phyloP scores from a whole-genome alignment of 2,329 filamentous ascomycete genomes.

The Colletotrichum sp. region DNA sequence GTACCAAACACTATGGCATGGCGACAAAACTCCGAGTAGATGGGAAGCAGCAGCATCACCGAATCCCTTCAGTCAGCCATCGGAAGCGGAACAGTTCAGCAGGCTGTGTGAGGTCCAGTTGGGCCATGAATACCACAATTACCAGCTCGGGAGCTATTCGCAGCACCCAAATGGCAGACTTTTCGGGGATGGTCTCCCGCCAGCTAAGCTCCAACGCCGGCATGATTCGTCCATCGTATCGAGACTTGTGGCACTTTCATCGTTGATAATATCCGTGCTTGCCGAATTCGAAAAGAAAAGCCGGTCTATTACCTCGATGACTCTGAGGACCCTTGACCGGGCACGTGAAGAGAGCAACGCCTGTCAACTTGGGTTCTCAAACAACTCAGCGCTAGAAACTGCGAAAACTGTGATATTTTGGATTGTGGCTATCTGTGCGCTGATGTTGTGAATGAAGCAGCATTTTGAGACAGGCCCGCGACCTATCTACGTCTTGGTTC shows the following conservation, averaged over 20 bases:
- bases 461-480: not conserved
- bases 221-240: not conserved
- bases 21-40: not conserved
- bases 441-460: not conserved
- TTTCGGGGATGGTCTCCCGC: not conserved
- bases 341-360: not conserved
- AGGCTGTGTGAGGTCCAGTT: not conserved
- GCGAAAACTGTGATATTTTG: not conserved
- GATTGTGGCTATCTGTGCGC: not conserved
- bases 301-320: not conserved
- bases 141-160: slow-evolving; percentile 6
- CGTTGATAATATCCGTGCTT: not conserved
- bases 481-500: slow-evolving; percentile 5
- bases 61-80: not conserved
- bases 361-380: not conserved
- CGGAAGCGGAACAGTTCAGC: not conserved
- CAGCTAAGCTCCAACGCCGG: not conserved
- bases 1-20: not conserved
- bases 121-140: not conserved
- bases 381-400: not conserved
- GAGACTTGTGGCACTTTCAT: not conserved
- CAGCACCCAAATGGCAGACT: not conserved
- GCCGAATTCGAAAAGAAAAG: not conserved
- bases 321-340: not conserved
- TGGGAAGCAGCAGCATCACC: not conserved